Base-by-base conservation (phyloP, 306 rosid genomes). In the Argentina anserina region DNA sequence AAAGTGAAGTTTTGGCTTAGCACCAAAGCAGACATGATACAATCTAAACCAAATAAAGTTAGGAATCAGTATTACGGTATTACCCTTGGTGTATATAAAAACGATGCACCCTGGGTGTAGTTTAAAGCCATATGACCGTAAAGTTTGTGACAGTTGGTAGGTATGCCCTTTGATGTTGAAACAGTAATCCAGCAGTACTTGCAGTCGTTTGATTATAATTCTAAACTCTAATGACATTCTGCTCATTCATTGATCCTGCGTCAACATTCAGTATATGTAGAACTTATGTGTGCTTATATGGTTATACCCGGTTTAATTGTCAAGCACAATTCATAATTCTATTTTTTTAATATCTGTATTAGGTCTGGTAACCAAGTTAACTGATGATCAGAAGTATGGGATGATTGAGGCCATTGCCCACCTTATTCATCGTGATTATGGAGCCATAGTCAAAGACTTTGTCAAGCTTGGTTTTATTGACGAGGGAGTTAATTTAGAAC, bases 361-460 rank as follows among this genome's bases (percentile, higher is more conserved):
- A 94, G 98, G 98, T 69, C 89, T 91, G 77, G 98, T 94, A 72
- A 94, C 98, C n/a, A 94, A 91, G 80, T 75, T 94, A 79, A 94
- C 96, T 28, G 98, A 94, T 77, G 98, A 94, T 91, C 90, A 94
- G 75, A 94, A 89, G 88, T 94, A 94, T 81, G 98, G 98, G 77
- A 94, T 94, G 98, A 88, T 91, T 37, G 98, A 94, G 86, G 98
- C 98, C 76, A 94, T 89, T 78, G 81, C 98, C 62, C 98, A 94
- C 81, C 97, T 94, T 74, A 94, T 94, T 77, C 98, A 91, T 85
- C 92, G 97, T 70, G 98, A 94, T 74, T 94, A 94, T 78, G 85
- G 85, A 59, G 96, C 96, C 78, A 94, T 94, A 58, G 98, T 94
- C 67, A 91, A 86, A 81, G 98, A 94, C 86, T 94, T 94, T 34